Evolutionary conservation across 257 asterid species (phyloP).

Genomic region (Jaltomata sinuosa): DNA sequence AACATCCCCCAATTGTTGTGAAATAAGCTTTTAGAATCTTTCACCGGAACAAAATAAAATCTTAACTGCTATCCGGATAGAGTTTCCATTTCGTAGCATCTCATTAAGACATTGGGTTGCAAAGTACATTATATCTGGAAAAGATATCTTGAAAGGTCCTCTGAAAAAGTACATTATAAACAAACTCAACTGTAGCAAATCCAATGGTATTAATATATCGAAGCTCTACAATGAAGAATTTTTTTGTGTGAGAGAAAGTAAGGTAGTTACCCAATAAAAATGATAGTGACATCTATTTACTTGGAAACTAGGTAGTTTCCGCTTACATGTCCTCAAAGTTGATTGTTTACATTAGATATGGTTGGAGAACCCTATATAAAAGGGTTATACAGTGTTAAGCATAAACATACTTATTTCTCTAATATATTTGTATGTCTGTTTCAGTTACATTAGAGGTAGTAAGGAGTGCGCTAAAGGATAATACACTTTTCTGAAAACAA

Average conservation of each 20-base stretch:
- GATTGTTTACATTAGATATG: not conserved
- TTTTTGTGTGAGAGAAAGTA: not conserved
- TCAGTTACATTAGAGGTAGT: not conserved
- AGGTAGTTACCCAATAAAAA: not conserved
- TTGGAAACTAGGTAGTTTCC: not conserved
- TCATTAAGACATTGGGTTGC: not conserved
- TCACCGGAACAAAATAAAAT: not conserved
- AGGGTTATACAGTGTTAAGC: not conserved
- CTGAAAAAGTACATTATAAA: not conserved
- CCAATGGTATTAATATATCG: not conserved
- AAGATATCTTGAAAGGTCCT: not conserved
- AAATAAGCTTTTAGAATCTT: not conserved
- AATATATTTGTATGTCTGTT: not conserved
- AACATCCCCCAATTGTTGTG: not conserved
- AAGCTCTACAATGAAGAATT: not conserved
- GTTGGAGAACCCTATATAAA: not conserved
- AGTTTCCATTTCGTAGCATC: not conserved
- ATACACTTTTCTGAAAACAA: not conserved
- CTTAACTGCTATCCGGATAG: not conserved
- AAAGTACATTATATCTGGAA: not conserved
- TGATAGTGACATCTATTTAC: not conserved
- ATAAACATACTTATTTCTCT: not conserved
- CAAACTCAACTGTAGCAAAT: not conserved
- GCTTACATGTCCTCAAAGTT: not conserved
- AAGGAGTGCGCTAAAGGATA: not conserved